Evolutionary conservation across 2,329 filamentous ascomycete species (phyloP).

Genomic region (Xylaria digitata): DNA sequence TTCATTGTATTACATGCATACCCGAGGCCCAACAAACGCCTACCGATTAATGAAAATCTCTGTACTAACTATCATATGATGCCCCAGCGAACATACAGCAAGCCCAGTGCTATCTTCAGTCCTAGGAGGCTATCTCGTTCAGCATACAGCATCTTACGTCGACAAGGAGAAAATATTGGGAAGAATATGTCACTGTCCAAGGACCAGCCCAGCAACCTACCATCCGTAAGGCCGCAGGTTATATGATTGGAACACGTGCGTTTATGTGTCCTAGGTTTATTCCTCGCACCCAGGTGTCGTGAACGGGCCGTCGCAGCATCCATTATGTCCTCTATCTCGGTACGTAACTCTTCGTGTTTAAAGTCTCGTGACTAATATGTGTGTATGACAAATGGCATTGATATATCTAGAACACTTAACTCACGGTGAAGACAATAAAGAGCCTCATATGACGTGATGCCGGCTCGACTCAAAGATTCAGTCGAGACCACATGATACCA

Average conservation of each 20-base stretch:
- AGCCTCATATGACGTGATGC: conserved; percentile 1
- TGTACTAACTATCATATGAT: background rate
- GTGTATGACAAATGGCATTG: background rate
- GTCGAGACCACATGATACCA: conserved; percentile 4
- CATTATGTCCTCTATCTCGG: background rate
- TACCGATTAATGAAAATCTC: background rate
- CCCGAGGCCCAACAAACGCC: background rate
- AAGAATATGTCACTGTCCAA: background rate
- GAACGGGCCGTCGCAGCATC: background rate
- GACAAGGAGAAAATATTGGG: background rate
- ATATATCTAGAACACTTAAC: background rate
- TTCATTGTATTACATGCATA: no score
- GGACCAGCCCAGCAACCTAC: background rate
- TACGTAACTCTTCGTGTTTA: background rate
- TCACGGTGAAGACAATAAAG: background rate
- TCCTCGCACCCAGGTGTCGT: background rate
- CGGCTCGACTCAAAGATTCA: conserved; percentile 2
- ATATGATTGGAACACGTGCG: background rate
- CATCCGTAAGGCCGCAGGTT: background rate
- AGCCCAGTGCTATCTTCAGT: background rate
- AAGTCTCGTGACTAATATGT: background rate
- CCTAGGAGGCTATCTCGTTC: background rate
- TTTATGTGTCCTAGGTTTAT: background rate
- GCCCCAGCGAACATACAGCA: conserved; percentile 4
- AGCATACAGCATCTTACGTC: background rate